Evolutionary conservation across 768 basidiomycete species (phyloP).

Genomic region (Tulasnella sp.): DNA sequence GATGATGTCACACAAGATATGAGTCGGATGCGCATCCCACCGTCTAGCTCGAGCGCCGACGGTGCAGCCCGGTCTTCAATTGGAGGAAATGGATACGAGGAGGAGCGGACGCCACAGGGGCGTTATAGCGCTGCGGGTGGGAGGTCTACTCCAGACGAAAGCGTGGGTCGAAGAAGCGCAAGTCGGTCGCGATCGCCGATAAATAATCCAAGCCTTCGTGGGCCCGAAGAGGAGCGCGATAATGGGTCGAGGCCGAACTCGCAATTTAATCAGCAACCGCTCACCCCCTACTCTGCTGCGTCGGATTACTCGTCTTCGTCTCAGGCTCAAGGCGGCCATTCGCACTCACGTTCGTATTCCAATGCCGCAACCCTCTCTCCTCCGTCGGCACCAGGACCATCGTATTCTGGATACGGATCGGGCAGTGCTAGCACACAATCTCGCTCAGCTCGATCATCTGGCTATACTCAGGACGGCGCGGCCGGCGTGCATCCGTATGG

Average conservation of each 20-base stretch:
- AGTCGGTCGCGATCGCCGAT: not conserved
- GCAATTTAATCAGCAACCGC: not conserved
- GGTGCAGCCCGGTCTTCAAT: no score
- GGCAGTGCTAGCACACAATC: not conserved
- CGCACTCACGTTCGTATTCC: constrained; percentile 1
- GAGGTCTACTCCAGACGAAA: not conserved
- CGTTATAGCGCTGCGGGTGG: not conserved
- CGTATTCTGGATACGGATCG: not conserved
- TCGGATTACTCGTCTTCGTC: not conserved
- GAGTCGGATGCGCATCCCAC: not conserved
- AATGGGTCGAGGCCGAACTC: constrained; percentile 1
- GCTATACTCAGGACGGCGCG: not conserved
- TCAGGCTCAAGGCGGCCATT: not conserved
- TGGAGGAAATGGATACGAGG: no score
- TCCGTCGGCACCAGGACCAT: not conserved
- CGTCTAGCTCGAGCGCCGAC: not conserved
- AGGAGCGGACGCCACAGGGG: no score
- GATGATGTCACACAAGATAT: constrained; percentile 4
- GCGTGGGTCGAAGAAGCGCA: not conserved
- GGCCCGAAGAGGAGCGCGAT: not conserved
- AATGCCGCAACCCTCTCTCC: not conserved
- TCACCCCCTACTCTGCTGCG: not conserved
- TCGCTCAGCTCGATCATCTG: constrained; percentile 2
- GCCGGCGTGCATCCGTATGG: not conserved
- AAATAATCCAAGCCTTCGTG: not conserved